phyloP scores from a whole-genome alignment of 2,329 filamentous ascomycete genomes.

The Stachybotrys elegans region DNA sequence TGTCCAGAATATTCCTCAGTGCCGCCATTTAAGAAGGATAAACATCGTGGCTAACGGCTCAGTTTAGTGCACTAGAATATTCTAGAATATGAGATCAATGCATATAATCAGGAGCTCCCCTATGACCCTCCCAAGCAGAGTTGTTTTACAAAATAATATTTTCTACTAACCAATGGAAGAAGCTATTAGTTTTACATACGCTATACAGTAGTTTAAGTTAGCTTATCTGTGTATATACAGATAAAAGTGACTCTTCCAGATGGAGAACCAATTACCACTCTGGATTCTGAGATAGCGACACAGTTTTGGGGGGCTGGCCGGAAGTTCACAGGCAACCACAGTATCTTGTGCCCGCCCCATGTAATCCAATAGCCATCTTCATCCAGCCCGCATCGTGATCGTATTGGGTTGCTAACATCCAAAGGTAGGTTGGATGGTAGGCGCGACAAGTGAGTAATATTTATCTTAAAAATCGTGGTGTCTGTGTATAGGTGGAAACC shows the following conservation, averaged over 20 bases:
- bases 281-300: not conserved
- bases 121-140: not conserved
- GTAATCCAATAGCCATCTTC: conserved; percentile 2
- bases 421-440: not conserved
- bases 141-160: not conserved
- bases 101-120: not conserved
- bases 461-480: not conserved
- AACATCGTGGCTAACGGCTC: no score
- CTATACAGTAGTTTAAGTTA: not conserved
- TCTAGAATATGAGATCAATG: no score
- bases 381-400: not conserved
- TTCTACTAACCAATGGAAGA: not conserved
- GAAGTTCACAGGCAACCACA: conserved; percentile 2
- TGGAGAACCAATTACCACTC: not conserved
- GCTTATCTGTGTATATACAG: not conserved
- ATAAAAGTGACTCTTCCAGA: not conserved
- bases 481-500: not conserved
- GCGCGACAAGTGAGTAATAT: not conserved
- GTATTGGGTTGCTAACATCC: not conserved
- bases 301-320: not conserved
- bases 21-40: no score
- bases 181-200: not conserved
- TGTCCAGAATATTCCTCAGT: no score
- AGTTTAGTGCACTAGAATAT: no score
- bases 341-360: not conserved